Percentiles rank a stretch among this genome's conserved stretches.
phyloP scores from a whole-genome alignment of 2,329 filamentous ascomycete species.

The Penicillium rolfsii region DNA sequence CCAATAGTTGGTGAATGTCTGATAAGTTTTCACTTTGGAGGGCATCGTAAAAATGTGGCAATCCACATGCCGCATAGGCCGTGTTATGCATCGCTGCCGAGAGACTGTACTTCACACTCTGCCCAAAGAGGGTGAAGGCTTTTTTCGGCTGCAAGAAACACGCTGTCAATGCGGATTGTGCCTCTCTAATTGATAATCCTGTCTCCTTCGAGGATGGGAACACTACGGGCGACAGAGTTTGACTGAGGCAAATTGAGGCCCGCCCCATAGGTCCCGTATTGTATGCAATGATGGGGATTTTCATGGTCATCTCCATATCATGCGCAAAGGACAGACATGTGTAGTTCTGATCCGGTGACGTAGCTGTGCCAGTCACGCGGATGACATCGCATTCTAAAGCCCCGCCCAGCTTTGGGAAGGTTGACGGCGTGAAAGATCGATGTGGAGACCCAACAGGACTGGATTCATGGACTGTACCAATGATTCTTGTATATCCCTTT shows the following conservation, averaged over 20 bases:
- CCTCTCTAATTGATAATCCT: constrained; percentile 15
- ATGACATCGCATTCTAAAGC: constrained; percentile 18
- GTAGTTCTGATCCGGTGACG: constrained; percentile 16
- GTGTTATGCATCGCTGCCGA: constrained; percentile 35
- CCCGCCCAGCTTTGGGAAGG: constrained; percentile 3
- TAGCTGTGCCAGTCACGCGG: constrained; percentile 17
- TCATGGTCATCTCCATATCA: background rate
- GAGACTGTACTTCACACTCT: constrained; percentile 27
- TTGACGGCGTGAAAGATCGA: background rate
- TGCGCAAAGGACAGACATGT: constrained; percentile 16
- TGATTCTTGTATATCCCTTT: constrained; percentile 17
- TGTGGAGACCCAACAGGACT: constrained; percentile 2
- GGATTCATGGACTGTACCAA: constrained; percentile 9
- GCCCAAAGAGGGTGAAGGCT: constrained; percentile 31
- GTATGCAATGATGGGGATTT: constrained; percentile 27
- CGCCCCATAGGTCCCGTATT: constrained; percentile 24
- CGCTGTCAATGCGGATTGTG: constrained; percentile 17
- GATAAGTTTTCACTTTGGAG: constrained; percentile 13
- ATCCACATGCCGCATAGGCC: constrained; percentile 27
- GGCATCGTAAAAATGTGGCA: constrained; percentile 28
- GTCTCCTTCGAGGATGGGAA: constrained; percentile 1
- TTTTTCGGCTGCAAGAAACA: constrained; percentile 20
- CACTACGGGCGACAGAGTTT: constrained; percentile 27
- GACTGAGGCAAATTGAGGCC: constrained; percentile 29
- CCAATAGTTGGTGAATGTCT: constrained; percentile 18